These are phyloP conservation scores for Phytophthora pinifolia DNA, from an alignment of 352 stramenopile species.

Conservation along the genomic window DNA sequence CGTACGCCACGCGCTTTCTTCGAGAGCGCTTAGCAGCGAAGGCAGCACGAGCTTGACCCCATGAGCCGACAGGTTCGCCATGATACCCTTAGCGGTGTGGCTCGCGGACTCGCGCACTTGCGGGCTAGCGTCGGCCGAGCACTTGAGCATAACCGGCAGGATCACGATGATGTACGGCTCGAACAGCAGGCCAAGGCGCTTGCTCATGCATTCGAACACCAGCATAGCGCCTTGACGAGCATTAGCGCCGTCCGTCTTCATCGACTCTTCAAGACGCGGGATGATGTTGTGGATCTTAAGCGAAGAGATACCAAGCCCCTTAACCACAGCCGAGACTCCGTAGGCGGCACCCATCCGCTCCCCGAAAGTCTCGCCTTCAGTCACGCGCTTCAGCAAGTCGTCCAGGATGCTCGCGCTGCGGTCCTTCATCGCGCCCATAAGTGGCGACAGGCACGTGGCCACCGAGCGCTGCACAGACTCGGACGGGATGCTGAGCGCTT, in stretches of 20 bases:
- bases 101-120: slow-evolving; percentile 96
- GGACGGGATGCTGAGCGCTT: slow-evolving; percentile 90
- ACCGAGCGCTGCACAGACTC: slow-evolving; percentile 94
- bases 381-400: slow-evolving; percentile 70
- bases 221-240: slow-evolving; percentile 94
- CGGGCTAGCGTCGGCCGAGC: slow-evolving; percentile 95
- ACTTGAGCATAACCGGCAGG: slow-evolving; percentile 98
- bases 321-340: slow-evolving; percentile 98
- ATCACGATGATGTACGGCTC: slow-evolving; percentile 98
- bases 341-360: slow-evolving; percentile 94
- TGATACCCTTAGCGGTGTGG: slow-evolving; percentile 95
- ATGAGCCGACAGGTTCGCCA: slow-evolving; percentile 98
- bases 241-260: slow-evolving; percentile 75
- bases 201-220: slow-evolving; percentile 97
- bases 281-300: slow-evolving; percentile 99
- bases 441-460: slow-evolving; percentile 85
- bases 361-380: slow-evolving; percentile 80
- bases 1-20: slow-evolving; percentile 96
- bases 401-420: slow-evolving; percentile 77
- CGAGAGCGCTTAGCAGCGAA: slow-evolving; percentile 95
- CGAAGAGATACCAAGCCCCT: slow-evolving; percentile 98
- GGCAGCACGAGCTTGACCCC: slow-evolving; percentile 99
- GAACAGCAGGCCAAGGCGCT: slow-evolving; percentile 97
- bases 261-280: slow-evolving; percentile 82
- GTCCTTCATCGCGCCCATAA: slow-evolving; percentile 84